Conservation (phyloP, 1,139 yeast genomes). For the Kodamaea sp. region DNA sequence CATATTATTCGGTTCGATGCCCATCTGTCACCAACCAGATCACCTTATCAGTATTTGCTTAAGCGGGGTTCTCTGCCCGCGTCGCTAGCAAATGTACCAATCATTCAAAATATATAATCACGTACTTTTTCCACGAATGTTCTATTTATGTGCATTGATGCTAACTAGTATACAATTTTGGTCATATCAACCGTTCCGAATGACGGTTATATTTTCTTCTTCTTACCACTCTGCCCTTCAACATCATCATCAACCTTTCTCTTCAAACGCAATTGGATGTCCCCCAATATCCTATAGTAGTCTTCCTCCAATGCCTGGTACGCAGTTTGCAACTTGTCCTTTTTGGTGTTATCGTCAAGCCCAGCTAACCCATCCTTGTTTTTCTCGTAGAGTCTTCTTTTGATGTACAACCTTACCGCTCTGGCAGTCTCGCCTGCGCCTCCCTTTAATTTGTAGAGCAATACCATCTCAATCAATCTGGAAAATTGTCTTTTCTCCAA, state of each 20-base stretch:
- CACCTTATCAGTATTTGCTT: no score
- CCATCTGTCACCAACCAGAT: no score
- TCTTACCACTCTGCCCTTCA: no score
- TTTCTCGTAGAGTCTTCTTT: conserved; percentile 69
- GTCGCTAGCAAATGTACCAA: no score
- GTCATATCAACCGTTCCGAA: no score
- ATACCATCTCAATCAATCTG: conserved; percentile 74
- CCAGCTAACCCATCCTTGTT: conserved; percentile 76
- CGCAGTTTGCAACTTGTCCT: conserved; percentile 75
- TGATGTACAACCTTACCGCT: conserved; percentile 61
- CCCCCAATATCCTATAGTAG: conserved; percentile 56
- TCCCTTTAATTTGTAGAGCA: conserved; percentile 47
- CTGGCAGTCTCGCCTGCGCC: conserved; percentile 31
- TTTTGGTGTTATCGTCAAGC: conserved; percentile 60
- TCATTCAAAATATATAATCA: no score
- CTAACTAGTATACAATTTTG: no score
- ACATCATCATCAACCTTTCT: conserved; percentile 12
- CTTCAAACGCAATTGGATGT: conserved; percentile 28
- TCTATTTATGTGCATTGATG: no score
- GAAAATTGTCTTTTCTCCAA: conserved; percentile 78
- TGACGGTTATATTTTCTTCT: conserved; percentile 5
- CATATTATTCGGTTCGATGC: no score
- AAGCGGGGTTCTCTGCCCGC: no score
- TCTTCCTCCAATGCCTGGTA: conserved; percentile 69
- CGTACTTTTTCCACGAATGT: no score